Percentiles rank a stretch among this genome's conserved stretches.
Conservation (phyloP, 495 filamentous ascomycete genomes). For the Aspergillus sparsus region DNA sequence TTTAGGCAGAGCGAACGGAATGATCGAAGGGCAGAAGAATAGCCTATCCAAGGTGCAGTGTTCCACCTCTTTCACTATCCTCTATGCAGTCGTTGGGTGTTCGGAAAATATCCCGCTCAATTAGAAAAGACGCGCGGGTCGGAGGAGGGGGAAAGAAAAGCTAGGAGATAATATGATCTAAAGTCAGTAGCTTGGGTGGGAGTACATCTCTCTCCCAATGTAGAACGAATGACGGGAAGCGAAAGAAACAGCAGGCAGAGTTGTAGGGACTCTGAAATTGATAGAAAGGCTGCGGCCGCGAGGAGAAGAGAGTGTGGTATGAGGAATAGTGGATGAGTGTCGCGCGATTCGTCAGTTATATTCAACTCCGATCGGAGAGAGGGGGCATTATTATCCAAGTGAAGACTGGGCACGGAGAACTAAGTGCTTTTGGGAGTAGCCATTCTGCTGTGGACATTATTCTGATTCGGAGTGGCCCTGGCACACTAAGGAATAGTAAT, state of each 20-base stretch:
- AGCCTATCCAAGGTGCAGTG: not conserved
- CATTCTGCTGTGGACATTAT: constrained; percentile 18
- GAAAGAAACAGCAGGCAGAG: constrained; percentile 2
- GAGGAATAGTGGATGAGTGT: constrained; percentile 16
- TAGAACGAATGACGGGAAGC: constrained; percentile 5
- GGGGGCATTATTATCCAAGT: constrained; percentile 8
- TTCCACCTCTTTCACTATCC: not conserved
- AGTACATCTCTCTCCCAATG: constrained; percentile 12
- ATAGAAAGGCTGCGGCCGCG: constrained; percentile 2
- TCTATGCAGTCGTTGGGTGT: not conserved
- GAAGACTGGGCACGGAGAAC: constrained; percentile 7
- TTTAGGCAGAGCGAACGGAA: not conserved
- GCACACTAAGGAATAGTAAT: constrained; percentile 6
- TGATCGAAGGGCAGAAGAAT: not conserved
- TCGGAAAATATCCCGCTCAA: not conserved
- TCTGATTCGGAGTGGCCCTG: not conserved
- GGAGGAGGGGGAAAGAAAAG: not conserved
- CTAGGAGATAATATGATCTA: constrained; percentile 1
- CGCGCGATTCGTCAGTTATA: constrained; percentile 29
- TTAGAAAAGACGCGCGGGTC: not conserved
- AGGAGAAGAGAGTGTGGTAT: constrained; percentile 10
- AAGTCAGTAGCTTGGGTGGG: constrained; percentile 8
- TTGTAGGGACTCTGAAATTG: constrained; percentile 8
- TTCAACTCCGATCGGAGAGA: constrained; percentile 26
- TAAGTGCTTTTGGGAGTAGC: constrained; percentile 21